Evolutionary conservation across 768 basidiomycete genomes (phyloP).

Genomic region (Tubosaeta sp.): DNA sequence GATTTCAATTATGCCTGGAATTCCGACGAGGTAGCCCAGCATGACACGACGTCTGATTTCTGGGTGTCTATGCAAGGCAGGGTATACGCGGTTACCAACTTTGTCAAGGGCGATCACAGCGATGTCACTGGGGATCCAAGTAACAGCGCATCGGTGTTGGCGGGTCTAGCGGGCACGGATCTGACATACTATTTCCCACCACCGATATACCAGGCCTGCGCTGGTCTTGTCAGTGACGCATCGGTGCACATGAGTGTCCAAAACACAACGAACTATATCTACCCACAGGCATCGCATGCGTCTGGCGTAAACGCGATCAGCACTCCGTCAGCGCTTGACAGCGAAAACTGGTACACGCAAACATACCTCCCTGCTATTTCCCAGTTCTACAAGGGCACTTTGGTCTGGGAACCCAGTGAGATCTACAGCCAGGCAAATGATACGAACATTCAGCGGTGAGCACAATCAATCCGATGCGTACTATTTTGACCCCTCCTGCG

Average conservation of each 20-base stretch:
- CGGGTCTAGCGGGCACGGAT: constrained; percentile 57
- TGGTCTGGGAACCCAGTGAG: constrained; percentile 45
- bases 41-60: constrained; percentile 48
- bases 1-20: constrained; percentile 60
- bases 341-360: constrained; percentile 52
- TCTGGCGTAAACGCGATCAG: constrained; percentile 45
- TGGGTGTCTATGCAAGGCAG: constrained; percentile 61
- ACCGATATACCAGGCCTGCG: constrained; percentile 56
- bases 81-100: constrained; percentile 59
- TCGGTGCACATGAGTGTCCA: constrained; percentile 38
- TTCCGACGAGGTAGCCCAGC: constrained; percentile 44
- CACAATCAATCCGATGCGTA: constrained; percentile 5
- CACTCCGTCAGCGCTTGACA: constrained; percentile 33
- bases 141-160: constrained; percentile 43
- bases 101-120: constrained; percentile 58
- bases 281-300: constrained; percentile 49
- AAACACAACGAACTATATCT: constrained; percentile 44
- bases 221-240: constrained; percentile 48
- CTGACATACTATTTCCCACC: constrained; percentile 60
- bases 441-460: constrained; percentile 31
- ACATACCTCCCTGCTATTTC: constrained; percentile 52
- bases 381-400: constrained; percentile 55
- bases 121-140: constrained; percentile 53
- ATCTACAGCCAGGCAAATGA: constrained; percentile 37
- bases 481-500: constrained; percentile 6